Evolutionary conservation across 1,284 basidiomycete genomes (phyloP).

Genomic region (Ganoderma boninense): DNA sequence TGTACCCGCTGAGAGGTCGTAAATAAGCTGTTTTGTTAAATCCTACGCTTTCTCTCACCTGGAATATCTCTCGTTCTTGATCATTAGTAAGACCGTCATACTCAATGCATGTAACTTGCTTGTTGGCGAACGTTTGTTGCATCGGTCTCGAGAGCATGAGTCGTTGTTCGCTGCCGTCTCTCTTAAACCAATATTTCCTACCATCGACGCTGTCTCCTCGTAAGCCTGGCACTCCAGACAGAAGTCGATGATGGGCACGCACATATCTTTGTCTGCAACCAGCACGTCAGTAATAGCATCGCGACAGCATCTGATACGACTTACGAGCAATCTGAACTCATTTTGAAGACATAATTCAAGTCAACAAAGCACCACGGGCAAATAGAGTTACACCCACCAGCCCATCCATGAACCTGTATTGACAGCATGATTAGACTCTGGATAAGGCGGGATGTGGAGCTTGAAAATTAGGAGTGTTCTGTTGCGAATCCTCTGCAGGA

Average conservation of each 20-base stretch:
- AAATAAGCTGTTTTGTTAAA: background rate
- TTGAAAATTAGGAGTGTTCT: too few relatives aligned
- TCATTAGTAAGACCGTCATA: slow-evolving; percentile 67
- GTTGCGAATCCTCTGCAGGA: background rate
- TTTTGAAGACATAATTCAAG: background rate
- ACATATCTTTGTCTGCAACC: slow-evolving; percentile 65
- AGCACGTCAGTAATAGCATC: background rate
- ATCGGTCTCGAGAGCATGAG: slow-evolving; percentile 58
- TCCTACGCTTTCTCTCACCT: slow-evolving; percentile 47
- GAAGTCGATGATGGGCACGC: slow-evolving; percentile 33
- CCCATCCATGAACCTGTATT: slow-evolving; percentile 74
- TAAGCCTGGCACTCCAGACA: background rate
- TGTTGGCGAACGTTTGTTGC: slow-evolving; percentile 62
- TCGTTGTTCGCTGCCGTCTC: slow-evolving; percentile 37
- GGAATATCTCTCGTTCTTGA: slow-evolving; percentile 80
- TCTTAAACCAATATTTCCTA: slow-evolving; percentile 64
- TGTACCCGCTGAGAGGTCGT: slow-evolving; percentile 51
- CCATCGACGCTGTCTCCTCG: slow-evolving; percentile 43
- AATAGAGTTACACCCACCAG: slow-evolving; percentile 50
- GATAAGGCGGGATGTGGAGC: background rate
- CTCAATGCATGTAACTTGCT: slow-evolving; percentile 78
- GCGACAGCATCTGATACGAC: background rate
- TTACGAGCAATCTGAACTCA: slow-evolving; percentile 39
- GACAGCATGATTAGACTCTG: background rate
- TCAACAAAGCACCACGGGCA: slow-evolving; percentile 6